Base-by-base conservation (phyloP, 805 yeast genomes). In the Wickerhamomyces canadensis region DNA sequence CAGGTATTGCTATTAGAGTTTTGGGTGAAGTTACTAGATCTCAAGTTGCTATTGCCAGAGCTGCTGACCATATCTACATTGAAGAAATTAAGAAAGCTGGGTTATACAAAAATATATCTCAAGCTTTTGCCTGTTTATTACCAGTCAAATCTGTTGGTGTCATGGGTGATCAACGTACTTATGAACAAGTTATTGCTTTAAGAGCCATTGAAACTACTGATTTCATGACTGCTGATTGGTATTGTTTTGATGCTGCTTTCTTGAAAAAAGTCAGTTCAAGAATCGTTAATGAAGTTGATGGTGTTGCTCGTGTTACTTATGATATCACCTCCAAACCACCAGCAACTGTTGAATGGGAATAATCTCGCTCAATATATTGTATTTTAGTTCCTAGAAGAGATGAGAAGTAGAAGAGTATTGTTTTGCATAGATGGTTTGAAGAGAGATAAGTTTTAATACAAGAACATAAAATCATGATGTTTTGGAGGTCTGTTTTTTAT, bases 221-320 rank as follows among this genome's bases (percentile, higher is more conserved):
- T 70, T 93, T 93, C 76, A 93, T 93, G 99, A 93, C 99, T 55
- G 98, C 98, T 45, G 98, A 93, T 67, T 93, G 99, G 99, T 93
- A 68, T 64, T 84, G 83, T 48, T 93, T 93, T 60, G 97, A 89
- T 54, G 91, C 91, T 48, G 62, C 76, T 36, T 93, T 93, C 80
- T 76, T 93, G 65, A 93, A 91, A 76, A 79, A 70, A 47, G 97
- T 89, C 43, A 87, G 96, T 40, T 78, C 95, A 31, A 81, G 99
- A 75, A 93, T 93, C 45, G 98, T 93, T 54, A 93, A 93, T 65
- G 99, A 93, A 72, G 99, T 93, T 44, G 86, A 84, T 51, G 99
- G 99, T 61, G 98, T 93, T 57, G 97, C 98, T 40, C 84, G 99
- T 68, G 99, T 93, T 45, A 93, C 96, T 38, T 93, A 93, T 66